phyloP scores from a whole-genome alignment of 768 basidiomycete genomes.

The Naganishia vishniacii region DNA sequence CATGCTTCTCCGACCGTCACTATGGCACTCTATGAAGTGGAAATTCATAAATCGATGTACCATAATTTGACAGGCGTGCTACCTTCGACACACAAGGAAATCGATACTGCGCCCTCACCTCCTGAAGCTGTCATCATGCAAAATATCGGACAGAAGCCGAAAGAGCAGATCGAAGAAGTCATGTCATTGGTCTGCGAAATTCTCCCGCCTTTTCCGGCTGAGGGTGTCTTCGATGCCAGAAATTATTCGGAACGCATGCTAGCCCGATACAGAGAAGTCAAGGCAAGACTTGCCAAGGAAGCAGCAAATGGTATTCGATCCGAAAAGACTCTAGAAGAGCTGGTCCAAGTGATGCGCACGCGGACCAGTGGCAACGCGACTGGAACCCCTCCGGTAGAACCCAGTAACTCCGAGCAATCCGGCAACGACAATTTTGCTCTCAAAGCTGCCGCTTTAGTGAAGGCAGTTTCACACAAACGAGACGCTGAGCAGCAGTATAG shows the following conservation, averaged over 20 bases:
- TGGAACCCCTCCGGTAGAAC: slow-evolving; percentile 24
- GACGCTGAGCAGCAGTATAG: slow-evolving; percentile 28
- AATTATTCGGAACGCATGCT: slow-evolving; percentile 81
- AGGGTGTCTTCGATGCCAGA: slow-evolving; percentile 92
- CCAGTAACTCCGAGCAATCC: slow-evolving; percentile 8
- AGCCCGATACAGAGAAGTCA: slow-evolving; percentile 68
- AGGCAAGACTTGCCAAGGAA: slow-evolving; percentile 59
- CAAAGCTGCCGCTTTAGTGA: slow-evolving; percentile 30
- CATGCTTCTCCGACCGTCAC: slow-evolving; percentile 83
- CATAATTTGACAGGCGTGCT: slow-evolving; percentile 92
- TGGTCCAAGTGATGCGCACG: slow-evolving; percentile 28
- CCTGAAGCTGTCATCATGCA: slow-evolving; percentile 64
- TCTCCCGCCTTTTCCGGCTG: slow-evolving; percentile 68
- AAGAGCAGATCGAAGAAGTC: slow-evolving; percentile 94
- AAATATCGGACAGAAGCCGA: slow-evolving; percentile 89
- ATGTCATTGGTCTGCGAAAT: slow-evolving; percentile 82
- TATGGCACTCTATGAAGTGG: slow-evolving; percentile 77
- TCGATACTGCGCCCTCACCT: slow-evolving; percentile 67
- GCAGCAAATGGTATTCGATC: not conserved
- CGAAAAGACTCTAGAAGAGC: slow-evolving; percentile 34
- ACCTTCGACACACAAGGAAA: slow-evolving; percentile 57
- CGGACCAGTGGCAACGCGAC: slow-evolving; percentile 29
- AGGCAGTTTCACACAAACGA: slow-evolving; percentile 8
- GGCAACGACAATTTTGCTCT: slow-evolving; percentile 2
- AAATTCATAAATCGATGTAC: slow-evolving; percentile 84